Evolutionary conservation across 106 monocot species (phyloP).

Genomic region (Dendrobium nobile): DNA sequence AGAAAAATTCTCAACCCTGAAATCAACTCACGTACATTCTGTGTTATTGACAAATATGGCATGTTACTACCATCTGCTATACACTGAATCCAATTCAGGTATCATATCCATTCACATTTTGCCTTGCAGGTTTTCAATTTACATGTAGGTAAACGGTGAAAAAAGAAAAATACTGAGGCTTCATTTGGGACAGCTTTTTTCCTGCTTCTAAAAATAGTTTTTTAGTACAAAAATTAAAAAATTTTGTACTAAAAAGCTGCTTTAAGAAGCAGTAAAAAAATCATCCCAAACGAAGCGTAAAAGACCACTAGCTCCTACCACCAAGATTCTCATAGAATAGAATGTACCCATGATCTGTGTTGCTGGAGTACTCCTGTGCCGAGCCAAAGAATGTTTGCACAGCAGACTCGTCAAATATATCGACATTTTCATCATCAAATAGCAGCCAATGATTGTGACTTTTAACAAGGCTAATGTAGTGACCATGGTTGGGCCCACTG

Average conservation of each 20-base stretch:
- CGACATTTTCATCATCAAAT: constrained; percentile 35
- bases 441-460: constrained; percentile 28
- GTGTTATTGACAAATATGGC: background rate
- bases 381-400: constrained; percentile 35
- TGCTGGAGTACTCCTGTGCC: constrained; percentile 30
- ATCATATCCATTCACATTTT: background rate
- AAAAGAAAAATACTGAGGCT: background rate
- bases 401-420: constrained; percentile 26
- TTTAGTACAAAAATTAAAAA: too few relatives aligned
- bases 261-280: too few relatives aligned
- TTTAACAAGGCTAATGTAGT: constrained; percentile 45
- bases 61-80: constrained; percentile 7
- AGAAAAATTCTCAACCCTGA: background rate
- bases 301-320: constrained; percentile 4
- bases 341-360: constrained; percentile 38
- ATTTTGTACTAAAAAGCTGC: too few relatives aligned
- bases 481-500: constrained; percentile 49
- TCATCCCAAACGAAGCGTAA: background rate
- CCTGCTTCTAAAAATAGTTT: too few relatives aligned
- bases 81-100: background rate
- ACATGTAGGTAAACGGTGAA: background rate
- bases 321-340: constrained; percentile 28
- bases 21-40: background rate
- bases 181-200: too few relatives aligned
- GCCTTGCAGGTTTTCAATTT: constrained; percentile 4